A percentile compares a stretch with the other conserved stretches of the same genome.
Evolutionary conservation across 2,329 filamentous ascomycete species (phyloP).

Genomic region (Chaetomiaceae sp.): DNA sequence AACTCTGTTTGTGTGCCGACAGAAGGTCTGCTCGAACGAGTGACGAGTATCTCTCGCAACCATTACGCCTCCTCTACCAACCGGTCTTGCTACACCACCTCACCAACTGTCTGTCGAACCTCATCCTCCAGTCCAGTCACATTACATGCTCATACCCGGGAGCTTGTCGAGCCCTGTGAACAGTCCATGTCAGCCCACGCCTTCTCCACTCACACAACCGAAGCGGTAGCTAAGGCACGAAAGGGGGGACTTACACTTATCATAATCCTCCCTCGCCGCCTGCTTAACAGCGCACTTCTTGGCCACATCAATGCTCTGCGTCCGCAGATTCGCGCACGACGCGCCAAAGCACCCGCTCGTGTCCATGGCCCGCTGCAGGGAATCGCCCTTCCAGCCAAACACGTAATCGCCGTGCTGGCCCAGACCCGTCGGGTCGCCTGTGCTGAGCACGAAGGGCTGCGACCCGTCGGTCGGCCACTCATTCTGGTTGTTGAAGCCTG

Average conservation of each 20-base stretch:
- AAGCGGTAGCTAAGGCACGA: neutral
- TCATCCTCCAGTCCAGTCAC: neutral
- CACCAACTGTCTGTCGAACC: no score
- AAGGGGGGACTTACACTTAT: constrained; percentile 32
- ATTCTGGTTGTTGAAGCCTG: constrained; percentile 35
- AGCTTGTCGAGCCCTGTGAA: constrained; percentile 16
- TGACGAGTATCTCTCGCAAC: neutral
- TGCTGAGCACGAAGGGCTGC: constrained; percentile 35
- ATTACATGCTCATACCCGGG: constrained; percentile 13
- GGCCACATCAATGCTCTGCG: constrained; percentile 33
- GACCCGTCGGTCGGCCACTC: constrained; percentile 37
- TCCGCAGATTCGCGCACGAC: constrained; percentile 32
- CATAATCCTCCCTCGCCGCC: constrained; percentile 32
- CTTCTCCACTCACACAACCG: neutral
- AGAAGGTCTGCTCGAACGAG: neutral
- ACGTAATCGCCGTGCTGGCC: constrained; percentile 42
- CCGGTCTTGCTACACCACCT: neutral
- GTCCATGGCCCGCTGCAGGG: constrained; percentile 38
- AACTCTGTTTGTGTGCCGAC: neutral
- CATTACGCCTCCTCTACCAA: neutral
- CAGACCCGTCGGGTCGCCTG: constrained; percentile 38
- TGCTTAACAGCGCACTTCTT: constrained; percentile 31
- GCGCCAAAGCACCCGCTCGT: constrained; percentile 41
- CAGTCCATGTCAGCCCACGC: neutral
- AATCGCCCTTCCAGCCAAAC: constrained; percentile 37